Conservation (phyloP, 2,329 filamentous ascomycete species). For the Fusarium sp. region DNA sequence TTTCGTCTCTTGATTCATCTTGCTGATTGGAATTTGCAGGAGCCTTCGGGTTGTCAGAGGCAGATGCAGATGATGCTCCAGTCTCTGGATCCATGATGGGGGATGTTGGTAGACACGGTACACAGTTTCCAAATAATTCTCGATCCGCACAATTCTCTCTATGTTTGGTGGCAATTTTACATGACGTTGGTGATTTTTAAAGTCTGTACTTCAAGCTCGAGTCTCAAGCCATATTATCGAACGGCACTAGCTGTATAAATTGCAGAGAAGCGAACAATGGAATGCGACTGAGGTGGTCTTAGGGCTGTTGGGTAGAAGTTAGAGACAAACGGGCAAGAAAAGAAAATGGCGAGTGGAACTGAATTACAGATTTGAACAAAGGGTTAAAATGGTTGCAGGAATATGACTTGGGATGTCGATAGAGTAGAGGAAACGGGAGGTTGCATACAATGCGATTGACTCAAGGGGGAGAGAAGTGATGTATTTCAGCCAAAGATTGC, state of each 20-base stretch:
- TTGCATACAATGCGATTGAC: conserved; percentile 13
- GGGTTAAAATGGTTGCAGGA: conserved; percentile 1
- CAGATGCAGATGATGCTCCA: conserved; percentile 17
- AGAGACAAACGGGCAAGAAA: conserved; percentile 4
- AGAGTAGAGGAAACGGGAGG: conserved; percentile 13
- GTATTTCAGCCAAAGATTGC: conserved; percentile 15
- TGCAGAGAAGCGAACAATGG: conserved; percentile 3
- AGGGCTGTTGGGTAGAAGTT: conserved; percentile 13
- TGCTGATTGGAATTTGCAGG: conserved; percentile 51
- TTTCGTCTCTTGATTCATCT: conserved; percentile 56
- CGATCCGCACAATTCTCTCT: conserved; percentile 24
- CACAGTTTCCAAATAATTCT: conserved; percentile 13
- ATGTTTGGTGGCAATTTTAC: conserved; percentile 30
- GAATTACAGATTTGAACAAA: conserved; percentile 5
- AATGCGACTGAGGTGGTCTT: conserved; percentile 10
- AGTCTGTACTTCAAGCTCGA: conserved; percentile 10
- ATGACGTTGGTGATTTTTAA: conserved; percentile 34
- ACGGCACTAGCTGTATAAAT: conserved; percentile 16
- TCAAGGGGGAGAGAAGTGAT: conserved; percentile 5
- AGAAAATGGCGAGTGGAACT: conserved; percentile 14
- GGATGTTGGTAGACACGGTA: not conserved
- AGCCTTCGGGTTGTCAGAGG: conserved; percentile 36
- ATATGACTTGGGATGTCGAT: not conserved
- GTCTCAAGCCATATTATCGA: conserved; percentile 21
- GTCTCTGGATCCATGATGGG: conserved; percentile 40